Conservation (phyloP, 2,329 filamentous ascomycete genomes). For the Xylaria sp. region DNA sequence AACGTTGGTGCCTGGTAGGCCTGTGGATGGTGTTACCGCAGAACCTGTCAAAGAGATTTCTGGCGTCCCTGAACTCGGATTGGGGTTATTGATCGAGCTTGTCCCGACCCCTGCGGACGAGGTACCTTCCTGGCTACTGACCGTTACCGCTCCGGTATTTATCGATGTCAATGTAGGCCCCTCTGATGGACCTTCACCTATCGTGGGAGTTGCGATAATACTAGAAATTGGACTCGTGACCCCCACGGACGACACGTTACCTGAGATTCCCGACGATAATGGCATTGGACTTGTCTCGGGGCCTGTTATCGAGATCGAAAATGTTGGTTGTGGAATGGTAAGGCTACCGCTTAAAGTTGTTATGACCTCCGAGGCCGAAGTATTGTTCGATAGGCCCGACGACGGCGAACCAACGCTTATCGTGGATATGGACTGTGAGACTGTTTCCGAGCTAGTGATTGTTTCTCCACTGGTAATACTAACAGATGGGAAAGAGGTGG, state of each 20-base stretch:
- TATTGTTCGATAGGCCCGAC: conserved; percentile 18
- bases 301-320: conserved; percentile 6
- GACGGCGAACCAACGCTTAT: conserved; percentile 7
- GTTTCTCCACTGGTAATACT: conserved; percentile 28
- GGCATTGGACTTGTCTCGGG: conserved; percentile 8
- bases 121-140: conserved; percentile 13
- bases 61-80: conserved; percentile 6
- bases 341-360: conserved; percentile 29
- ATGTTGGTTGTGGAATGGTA: conserved; percentile 14
- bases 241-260: conserved; percentile 14
- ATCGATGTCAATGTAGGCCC: conserved; percentile 18
- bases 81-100: background rate
- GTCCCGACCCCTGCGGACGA: background rate
- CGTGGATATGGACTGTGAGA: background rate
- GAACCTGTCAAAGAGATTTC: conserved; percentile 15
- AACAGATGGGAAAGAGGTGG: conserved; percentile 8
- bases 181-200: background rate
- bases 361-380: conserved; percentile 21
- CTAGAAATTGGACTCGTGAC: conserved; percentile 9
- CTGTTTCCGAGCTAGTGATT: conserved; percentile 12
- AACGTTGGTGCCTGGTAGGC: conserved; percentile 12
- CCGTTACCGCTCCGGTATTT: conserved; percentile 19
- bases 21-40: conserved; percentile 17
- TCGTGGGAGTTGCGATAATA: background rate
- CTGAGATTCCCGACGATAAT: conserved; percentile 12